These are phyloP conservation scores for Trametes polyzona DNA, from an alignment of 1,284 basidiomycete species.

Conservation along the genomic window DNA sequence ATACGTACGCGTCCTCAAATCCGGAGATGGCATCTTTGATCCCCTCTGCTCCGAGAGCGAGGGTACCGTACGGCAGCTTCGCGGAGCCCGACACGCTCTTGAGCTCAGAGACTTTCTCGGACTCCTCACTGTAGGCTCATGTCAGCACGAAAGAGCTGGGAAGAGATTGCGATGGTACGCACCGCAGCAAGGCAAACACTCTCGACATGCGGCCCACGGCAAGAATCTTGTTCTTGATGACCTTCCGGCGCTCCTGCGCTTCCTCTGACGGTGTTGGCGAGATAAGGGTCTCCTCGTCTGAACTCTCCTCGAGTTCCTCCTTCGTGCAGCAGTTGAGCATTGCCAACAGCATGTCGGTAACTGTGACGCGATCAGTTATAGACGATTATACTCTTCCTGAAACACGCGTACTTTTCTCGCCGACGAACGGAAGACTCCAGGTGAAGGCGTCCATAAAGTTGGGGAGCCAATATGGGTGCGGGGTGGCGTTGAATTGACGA, in stretches of 20 bases:
- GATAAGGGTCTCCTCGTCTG: slow-evolving; percentile 62
- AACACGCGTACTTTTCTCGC: slow-evolving; percentile 89
- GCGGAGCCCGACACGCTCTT: slow-evolving; percentile 85
- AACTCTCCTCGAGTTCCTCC: slow-evolving; percentile 90
- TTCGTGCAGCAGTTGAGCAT: slow-evolving; percentile 94
- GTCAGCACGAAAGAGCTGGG: background rate
- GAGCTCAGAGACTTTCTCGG: slow-evolving; percentile 96
- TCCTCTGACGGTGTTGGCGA: slow-evolving; percentile 53
- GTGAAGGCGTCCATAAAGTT: slow-evolving; percentile 99
- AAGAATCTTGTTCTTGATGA: slow-evolving; percentile 98
- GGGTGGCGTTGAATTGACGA: slow-evolving; percentile 93
- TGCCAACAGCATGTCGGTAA: slow-evolving; percentile 95
- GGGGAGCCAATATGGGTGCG: slow-evolving; percentile 94
- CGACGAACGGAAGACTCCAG: slow-evolving; percentile 98
- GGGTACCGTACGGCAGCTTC: slow-evolving; percentile 84
- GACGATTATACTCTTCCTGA: background rate
- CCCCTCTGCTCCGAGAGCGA: slow-evolving; percentile 91
- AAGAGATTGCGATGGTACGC: slow-evolving; percentile 33
- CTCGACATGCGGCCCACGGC: slow-evolving; percentile 96
- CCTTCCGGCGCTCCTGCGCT: slow-evolving; percentile 74
- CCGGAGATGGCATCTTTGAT: slow-evolving; percentile 95
- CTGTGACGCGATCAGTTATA: slow-evolving; percentile 44
- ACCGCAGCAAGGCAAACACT: slow-evolving; percentile 96
- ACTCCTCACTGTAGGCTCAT: slow-evolving; percentile 80
- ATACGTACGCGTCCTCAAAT: slow-evolving; percentile 94